phyloP scores from a whole-genome alignment of 129 eudicot genomes.

The Lonicera japonica region DNA sequence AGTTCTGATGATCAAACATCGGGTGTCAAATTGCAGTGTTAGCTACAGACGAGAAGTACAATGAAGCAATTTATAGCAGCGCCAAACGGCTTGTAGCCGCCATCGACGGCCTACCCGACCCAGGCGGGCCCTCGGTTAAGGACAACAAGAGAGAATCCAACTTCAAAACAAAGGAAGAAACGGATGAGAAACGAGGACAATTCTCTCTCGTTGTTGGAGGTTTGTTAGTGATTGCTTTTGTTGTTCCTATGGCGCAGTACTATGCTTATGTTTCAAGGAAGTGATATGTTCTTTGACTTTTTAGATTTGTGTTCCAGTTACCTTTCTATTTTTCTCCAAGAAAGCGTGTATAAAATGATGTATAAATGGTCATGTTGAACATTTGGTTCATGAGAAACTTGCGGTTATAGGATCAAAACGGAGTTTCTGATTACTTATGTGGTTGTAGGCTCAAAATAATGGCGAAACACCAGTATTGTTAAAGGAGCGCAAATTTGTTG shows the following conservation, averaged over 20 bases:
- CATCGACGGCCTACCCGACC: constrained; percentile 94
- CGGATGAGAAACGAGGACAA: constrained; percentile 93
- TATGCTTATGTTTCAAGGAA: constrained; percentile 90
- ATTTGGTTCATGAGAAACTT: constrained; percentile 3
- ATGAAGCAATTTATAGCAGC: constrained; percentile 73
- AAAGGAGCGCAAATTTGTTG: no score
- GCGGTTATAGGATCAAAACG: constrained; percentile 13
- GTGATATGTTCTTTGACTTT: constrained; percentile 17
- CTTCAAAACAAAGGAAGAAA: constrained; percentile 94
- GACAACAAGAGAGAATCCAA: constrained; percentile 94
- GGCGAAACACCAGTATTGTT: no score
- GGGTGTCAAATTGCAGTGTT: constrained; percentile 46
- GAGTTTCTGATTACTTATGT: not conserved
- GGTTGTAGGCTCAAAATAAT: no score
- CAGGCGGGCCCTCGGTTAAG: constrained; percentile 83
- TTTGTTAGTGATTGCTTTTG: constrained; percentile 90
- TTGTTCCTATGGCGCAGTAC: constrained; percentile 99
- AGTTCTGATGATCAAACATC: not conserved
- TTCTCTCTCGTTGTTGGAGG: constrained; percentile 96
- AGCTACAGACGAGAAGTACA: constrained; percentile 96
- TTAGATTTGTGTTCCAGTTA: constrained; percentile 24
- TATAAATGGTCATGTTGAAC: constrained; percentile 17
- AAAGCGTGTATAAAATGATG: constrained; percentile 30
- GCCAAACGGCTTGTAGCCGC: constrained; percentile 86
- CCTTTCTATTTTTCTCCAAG: constrained; percentile 4